Percentiles rank a stretch among this genome's conserved stretches.
phyloP scores from a whole-genome alignment of 2,329 filamentous ascomycete species.

The Stemphylium beticola region DNA sequence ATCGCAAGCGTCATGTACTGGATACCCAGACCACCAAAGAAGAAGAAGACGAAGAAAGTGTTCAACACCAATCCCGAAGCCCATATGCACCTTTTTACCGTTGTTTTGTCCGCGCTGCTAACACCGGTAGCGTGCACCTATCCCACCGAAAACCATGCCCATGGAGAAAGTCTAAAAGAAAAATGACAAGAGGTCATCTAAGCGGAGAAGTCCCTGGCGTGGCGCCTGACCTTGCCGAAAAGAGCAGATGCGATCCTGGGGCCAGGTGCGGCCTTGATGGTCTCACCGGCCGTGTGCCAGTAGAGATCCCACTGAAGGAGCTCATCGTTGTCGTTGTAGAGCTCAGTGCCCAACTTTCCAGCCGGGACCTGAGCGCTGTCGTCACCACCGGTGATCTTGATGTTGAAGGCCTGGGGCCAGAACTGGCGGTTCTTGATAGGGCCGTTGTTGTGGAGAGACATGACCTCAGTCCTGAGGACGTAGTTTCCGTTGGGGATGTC shows the following conservation, averaged over 20 bases:
- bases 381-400: constrained; percentile 41
- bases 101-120: neutral
- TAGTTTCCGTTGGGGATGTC: constrained; percentile 44
- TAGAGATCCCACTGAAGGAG: constrained; percentile 40
- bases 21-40: constrained; percentile 1
- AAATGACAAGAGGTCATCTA: constrained; percentile 4
- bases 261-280: constrained; percentile 29
- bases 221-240: constrained; percentile 19
- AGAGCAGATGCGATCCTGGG: constrained; percentile 29
- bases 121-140: neutral
- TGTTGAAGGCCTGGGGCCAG: constrained; percentile 47
- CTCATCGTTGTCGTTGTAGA: constrained; percentile 36
- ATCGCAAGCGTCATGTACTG: neutral
- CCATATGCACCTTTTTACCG: neutral
- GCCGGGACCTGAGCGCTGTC: constrained; percentile 30
- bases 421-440: constrained; percentile 39
- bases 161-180: neutral
- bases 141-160: neutral
- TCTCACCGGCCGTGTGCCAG: constrained; percentile 37
- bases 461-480: constrained; percentile 45
- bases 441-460: constrained; percentile 46
- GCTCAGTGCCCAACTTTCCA: constrained; percentile 40
- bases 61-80: neutral
- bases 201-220: constrained; percentile 37
- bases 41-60: constrained; percentile 1